Percentiles rank a stretch among this genome's conserved stretches.
Evolutionary conservation across 164 flowering plant genomes (phyloP).

Genomic region (Vitis riparia): DNA sequence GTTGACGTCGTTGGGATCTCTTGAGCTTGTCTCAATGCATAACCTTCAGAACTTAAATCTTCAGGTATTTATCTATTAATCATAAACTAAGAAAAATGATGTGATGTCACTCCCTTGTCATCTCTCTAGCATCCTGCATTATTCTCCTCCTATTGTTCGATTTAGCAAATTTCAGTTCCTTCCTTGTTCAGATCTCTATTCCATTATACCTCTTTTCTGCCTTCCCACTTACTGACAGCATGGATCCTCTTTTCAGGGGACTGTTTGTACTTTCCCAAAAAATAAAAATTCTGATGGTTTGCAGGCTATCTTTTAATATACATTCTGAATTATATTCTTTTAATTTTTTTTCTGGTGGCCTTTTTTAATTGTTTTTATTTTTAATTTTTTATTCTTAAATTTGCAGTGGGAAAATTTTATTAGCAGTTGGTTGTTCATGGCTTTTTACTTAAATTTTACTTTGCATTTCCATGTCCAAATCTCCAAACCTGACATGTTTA

Average conservation of each 20-base stretch:
- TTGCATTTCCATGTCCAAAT: background rate
- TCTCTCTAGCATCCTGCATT: too few species aligned
- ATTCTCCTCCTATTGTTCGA: too few species aligned
- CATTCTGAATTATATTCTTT: too few species aligned
- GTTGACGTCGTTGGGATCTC: constrained; percentile 70
- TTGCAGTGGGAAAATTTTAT: background rate
- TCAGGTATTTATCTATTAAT: constrained; percentile 51
- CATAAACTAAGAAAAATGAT: background rate
- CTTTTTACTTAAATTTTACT: background rate
- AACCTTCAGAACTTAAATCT: constrained; percentile 68
- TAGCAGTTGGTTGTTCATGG: background rate
- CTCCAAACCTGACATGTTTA: constrained; percentile 25
- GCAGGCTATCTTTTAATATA: too few species aligned
- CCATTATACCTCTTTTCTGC: too few species aligned
- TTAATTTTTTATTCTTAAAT: background rate
- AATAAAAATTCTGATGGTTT: too few species aligned
- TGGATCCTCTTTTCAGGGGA: too few species aligned
- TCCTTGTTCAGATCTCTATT: too few species aligned
- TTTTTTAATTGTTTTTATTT: background rate
- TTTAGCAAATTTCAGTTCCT: too few species aligned
- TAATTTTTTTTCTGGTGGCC: background rate
- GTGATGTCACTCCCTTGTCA: background rate
- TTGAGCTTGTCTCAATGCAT: constrained; percentile 68
- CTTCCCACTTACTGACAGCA: too few species aligned
- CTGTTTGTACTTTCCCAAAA: too few species aligned